Conservation (phyloP, 495 filamentous ascomycete species). For the Mycothermus thermophilus region DNA sequence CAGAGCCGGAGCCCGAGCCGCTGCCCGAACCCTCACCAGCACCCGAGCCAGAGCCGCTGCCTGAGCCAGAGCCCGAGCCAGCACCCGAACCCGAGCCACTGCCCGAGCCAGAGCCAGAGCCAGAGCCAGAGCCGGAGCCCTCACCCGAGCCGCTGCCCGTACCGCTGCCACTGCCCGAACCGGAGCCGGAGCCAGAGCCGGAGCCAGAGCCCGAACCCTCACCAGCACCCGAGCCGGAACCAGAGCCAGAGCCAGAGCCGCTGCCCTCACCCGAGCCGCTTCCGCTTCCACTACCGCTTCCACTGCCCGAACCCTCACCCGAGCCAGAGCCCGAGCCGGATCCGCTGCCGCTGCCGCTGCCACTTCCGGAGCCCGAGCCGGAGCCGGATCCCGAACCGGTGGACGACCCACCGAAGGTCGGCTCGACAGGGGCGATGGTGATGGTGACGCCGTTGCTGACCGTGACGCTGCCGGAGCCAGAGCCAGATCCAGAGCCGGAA, state of each 20-base stretch:
- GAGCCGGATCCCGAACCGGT: neutral
- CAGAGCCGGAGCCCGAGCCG: constrained; percentile 1
- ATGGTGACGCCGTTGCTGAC: too few relatives aligned
- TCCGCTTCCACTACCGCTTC: neutral
- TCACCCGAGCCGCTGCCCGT: neutral
- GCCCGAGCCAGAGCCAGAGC: neutral
- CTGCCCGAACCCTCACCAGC: neutral
- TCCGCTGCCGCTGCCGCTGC: neutral
- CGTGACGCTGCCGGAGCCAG: neutral
- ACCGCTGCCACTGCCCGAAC: neutral
- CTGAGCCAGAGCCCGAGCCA: neutral
- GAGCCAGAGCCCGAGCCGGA: neutral
- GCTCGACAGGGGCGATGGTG: too few relatives aligned
- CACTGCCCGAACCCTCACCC: neutral
- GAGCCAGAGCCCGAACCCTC: neutral
- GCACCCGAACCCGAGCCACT: neutral
- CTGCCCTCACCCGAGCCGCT: neutral
- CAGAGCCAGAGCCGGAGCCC: neutral
- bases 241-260: neutral
- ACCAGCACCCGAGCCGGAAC: neutral
- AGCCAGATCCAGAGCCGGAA: neutral
- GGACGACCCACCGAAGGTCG: neutral
- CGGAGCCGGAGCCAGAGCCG: neutral
- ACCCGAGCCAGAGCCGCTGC: neutral
- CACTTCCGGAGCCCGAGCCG: neutral